phyloP scores from a whole-genome alignment of 768 basidiomycete species.

The Lactifluus hygrophoroides region DNA sequence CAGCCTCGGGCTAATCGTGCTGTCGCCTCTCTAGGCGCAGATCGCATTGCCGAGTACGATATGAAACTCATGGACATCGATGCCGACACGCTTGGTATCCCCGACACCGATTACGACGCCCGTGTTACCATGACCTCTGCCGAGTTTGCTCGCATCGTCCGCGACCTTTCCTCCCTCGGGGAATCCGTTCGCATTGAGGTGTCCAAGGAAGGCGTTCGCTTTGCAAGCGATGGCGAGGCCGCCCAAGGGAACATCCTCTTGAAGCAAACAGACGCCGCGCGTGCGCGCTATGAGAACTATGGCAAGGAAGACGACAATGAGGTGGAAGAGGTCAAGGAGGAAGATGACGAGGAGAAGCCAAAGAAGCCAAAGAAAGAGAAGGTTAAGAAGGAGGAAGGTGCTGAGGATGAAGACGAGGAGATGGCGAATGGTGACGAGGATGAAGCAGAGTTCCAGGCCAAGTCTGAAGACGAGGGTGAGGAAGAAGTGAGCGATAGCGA shows the following conservation, averaged over 20 bases:
- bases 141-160: slow-evolving; percentile 90
- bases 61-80: slow-evolving; percentile 99
- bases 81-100: slow-evolving; percentile 87
- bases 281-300: slow-evolving; percentile 18
- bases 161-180: slow-evolving; percentile 82
- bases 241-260: slow-evolving; percentile 85
- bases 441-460: slow-evolving; percentile 33
- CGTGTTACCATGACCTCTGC: slow-evolving; percentile 76
- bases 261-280: slow-evolving; percentile 50
- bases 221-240: slow-evolving; percentile 87
- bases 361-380: slow-evolving; percentile 44
- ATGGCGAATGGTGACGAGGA: slow-evolving; percentile 46
- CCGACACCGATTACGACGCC: slow-evolving; percentile 95
- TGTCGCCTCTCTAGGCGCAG: slow-evolving; percentile 50
- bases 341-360: slow-evolving; percentile 34
- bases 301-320: slow-evolving; percentile 22
- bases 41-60: slow-evolving; percentile 95
- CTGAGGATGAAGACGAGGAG: slow-evolving; percentile 30
- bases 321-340: slow-evolving; percentile 33
- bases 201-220: slow-evolving; percentile 90
- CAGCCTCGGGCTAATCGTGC: background rate
- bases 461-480: slow-evolving; percentile 27
- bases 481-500: slow-evolving; percentile 34
- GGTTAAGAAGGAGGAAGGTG: slow-evolving; percentile 36
- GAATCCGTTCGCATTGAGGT: slow-evolving; percentile 96